These are phyloP conservation scores for Xylaria multiplex DNA, from an alignment of 2,329 filamentous ascomycete genomes.

Conservation along the genomic window DNA sequence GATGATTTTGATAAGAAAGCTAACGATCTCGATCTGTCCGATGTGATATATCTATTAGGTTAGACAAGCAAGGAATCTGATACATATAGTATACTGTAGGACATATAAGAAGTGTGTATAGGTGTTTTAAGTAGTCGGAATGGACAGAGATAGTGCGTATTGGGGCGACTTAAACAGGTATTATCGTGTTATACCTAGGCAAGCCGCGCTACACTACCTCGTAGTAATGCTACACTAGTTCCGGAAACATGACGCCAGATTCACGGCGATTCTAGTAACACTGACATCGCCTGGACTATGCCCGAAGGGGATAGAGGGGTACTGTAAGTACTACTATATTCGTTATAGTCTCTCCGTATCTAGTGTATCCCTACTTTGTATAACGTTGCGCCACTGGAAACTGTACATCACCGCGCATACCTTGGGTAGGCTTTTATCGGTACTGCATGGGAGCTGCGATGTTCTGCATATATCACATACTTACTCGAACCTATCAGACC, in stretches of 20 bases:
- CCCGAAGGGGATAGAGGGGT: constrained; percentile 27
- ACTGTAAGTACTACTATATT: constrained; percentile 2
- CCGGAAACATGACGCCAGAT: too few species aligned
- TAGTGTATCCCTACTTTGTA: neutral
- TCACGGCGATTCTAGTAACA: neutral
- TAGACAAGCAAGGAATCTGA: constrained; percentile 19
- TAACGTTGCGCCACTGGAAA: constrained; percentile 13
- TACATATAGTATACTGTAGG: neutral
- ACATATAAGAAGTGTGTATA: constrained; percentile 4
- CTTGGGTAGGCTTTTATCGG: neutral
- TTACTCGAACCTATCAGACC: neutral
- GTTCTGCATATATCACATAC: constrained; percentile 19
- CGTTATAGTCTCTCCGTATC: constrained; percentile 1
- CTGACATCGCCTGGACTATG: constrained; percentile 31
- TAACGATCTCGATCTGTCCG: neutral
- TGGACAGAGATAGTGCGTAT: neutral
- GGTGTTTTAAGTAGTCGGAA: neutral
- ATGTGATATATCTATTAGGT: constrained; percentile 5
- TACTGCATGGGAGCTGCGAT: constrained; percentile 20
- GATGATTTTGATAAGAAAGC: constrained; percentile 4
- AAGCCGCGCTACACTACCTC: too few species aligned
- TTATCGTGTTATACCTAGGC: too few species aligned
- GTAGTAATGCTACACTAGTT: too few species aligned
- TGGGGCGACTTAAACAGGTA: neutral
- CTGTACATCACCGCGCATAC: constrained; percentile 29